Base-by-base conservation (phyloP, 257 asterid species). In the Solanum chmielewskii region DNA sequence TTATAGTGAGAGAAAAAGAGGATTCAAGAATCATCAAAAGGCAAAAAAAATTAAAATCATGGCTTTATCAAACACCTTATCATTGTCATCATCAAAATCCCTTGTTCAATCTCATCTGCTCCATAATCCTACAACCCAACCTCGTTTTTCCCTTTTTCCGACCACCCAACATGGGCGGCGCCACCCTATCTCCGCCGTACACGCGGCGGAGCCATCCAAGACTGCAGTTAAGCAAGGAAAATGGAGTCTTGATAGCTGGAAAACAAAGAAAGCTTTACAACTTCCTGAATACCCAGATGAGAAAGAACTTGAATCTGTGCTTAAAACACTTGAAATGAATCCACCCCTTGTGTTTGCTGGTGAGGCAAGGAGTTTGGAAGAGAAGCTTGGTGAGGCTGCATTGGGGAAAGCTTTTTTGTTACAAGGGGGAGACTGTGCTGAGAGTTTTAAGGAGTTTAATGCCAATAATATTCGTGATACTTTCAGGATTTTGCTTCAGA, bases 261-360 rank as follows among this genome's bases (percentile, higher is more conserved):
- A 94, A 74, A 88, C 86, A 23, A 95, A 92, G 91, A 95, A 93
- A 6, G 98, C 95, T 29, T 90, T 95, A 88, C 98, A 95, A 88
- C 92, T 94, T 16, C 98, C 98, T 8, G 98, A 92, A 89, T 95
- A 95, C 88, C 98, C 98, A 0, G 91, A 92, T 89, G 90, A 75
- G 13, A 94, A 89, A 14, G 95, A 95, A 81, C 88, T 95, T 25
- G 91, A 95, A 76, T 86, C 93, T 12, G 98, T 95, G 59, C 83
- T 94, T 71, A 85, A 83, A 13, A 93, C 94, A 5, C 90, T 95
- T 89, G 97, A 90, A 90, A 90, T 90, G 1, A 94, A 91, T 64
- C 98, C 98, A 10, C 98, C 97, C 1, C 85, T 95, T 93, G 98
- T 95, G 52, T 95, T 95, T 92, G 97, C 98, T 76, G 98, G 98